These are phyloP conservation scores for Monosporascus sp. DNA, from an alignment of 2,329 filamentous ascomycete genomes.

Conservation along the genomic window DNA sequence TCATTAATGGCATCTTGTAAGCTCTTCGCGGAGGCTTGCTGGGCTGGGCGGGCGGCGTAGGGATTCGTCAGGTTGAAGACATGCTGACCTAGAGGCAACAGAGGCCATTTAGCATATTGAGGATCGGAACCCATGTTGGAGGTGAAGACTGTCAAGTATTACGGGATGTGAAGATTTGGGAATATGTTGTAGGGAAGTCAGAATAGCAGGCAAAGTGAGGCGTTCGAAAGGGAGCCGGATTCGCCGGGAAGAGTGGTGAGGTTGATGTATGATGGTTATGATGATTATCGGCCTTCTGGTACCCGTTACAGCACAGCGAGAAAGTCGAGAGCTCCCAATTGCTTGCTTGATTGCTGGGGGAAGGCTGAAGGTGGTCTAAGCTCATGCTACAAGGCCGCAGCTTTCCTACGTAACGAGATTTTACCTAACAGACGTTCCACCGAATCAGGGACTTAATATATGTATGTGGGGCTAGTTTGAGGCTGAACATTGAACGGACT, in stretches of 20 bases:
- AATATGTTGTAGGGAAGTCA: neutral
- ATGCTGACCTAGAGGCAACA: slow-evolving; percentile 76
- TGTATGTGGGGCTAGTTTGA: neutral
- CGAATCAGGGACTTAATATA: too few relatives aligned
- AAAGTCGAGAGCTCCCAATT: neutral
- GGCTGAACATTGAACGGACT: neutral
- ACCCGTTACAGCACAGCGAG: neutral
- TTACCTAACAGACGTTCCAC: too few relatives aligned
- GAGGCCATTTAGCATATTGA: slow-evolving; percentile 79
- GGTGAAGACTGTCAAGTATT: slow-evolving; percentile 5
- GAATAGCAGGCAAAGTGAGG: neutral
- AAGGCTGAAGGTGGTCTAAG: neutral
- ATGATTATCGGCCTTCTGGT: neutral
- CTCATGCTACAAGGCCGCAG: neutral
- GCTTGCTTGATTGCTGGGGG: neutral
- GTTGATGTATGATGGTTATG: neutral
- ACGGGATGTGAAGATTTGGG: neutral
- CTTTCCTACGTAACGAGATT: neutral
- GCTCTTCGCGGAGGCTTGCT: slow-evolving; percentile 66
- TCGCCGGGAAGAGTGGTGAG: neutral
- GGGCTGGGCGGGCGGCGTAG: slow-evolving; percentile 58
- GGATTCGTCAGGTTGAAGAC: slow-evolving; percentile 84
- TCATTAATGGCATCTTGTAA: slow-evolving; percentile 78
- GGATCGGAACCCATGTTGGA: slow-evolving; percentile 70
- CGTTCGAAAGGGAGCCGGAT: neutral